These are phyloP conservation scores for Aspergillus vadensis DNA, from an alignment of 2,329 filamentous ascomycete species.

Conservation along the genomic window DNA sequence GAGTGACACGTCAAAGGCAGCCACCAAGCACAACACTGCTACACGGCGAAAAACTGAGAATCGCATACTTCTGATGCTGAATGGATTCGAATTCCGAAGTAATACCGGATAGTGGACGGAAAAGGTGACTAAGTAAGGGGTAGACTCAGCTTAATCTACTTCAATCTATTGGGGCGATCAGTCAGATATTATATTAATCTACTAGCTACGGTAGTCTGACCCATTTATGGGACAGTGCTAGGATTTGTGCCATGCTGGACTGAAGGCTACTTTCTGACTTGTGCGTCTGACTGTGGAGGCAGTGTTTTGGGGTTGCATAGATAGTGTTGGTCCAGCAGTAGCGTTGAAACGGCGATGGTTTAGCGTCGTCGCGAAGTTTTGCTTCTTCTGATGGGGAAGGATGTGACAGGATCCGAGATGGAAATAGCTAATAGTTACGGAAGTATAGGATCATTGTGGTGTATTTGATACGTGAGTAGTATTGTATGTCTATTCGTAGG, in stretches of 20 bases:
- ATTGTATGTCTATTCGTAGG: too few relatives aligned
- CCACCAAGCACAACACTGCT: too few relatives aligned
- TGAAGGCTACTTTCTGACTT: too few relatives aligned
- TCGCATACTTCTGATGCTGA: too few relatives aligned
- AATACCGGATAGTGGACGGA: background rate
- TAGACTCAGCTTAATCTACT: background rate
- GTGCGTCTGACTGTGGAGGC: too few relatives aligned
- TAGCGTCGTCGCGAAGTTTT: background rate
- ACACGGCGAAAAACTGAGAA: too few relatives aligned
- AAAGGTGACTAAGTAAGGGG: background rate
- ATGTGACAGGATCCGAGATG: background rate
- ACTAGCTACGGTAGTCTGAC: background rate
- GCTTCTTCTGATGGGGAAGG: background rate
- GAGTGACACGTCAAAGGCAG: too few relatives aligned
- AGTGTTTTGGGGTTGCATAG: background rate
- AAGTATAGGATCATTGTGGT: too few relatives aligned
- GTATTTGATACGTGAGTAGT: too few relatives aligned
- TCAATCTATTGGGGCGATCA: background rate
- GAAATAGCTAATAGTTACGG: too few relatives aligned
- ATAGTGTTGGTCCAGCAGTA: background rate
- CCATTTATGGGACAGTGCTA: background rate
- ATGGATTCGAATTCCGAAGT: background rate
- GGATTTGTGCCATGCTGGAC: background rate
- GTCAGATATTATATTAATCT: background rate
- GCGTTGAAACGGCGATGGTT: background rate